A percentile compares a stretch with the other conserved stretches of the same genome.
These are phyloP conservation scores for Colletotrichum tropicicola DNA, from an alignment of 2,329 filamentous ascomycete species.

Conservation along the genomic window DNA sequence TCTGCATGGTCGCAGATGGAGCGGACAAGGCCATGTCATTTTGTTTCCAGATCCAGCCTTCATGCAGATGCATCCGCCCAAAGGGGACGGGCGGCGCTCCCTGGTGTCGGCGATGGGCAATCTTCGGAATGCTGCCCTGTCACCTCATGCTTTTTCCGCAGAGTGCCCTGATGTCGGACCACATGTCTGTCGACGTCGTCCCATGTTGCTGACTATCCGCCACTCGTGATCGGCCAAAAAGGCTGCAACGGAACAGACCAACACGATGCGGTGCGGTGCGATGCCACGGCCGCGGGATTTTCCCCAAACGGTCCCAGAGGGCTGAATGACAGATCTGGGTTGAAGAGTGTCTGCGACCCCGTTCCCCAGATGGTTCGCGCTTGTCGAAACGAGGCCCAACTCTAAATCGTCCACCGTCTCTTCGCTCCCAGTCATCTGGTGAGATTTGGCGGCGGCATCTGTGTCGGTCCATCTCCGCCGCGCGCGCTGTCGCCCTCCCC, in stretches of 20 bases:
- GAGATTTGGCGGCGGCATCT: conserved; percentile 1
- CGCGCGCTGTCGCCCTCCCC: not conserved
- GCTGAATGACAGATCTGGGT: conserved; percentile 13
- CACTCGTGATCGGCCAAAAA: conserved; percentile 22
- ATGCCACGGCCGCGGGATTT: not conserved
- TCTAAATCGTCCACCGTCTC: conserved; percentile 12
- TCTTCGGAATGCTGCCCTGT: not conserved
- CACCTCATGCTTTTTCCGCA: not conserved
- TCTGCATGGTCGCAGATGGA: conserved; percentile 1
- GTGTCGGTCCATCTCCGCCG: not conserved
- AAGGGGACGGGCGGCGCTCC: not conserved
- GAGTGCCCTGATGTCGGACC: conserved; percentile 20
- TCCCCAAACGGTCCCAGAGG: conserved; percentile 12
- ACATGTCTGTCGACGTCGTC: conserved; percentile 26
- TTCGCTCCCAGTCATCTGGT: not conserved
- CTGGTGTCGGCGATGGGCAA: not conserved
- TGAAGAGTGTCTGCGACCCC: conserved; percentile 1
- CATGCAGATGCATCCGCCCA: conserved; percentile 5
- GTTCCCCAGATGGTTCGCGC: conserved; percentile 19
- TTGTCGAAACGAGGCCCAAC: conserved; percentile 17
- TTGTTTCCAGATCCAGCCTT: conserved; percentile 11
- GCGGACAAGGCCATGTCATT: conserved; percentile 4
- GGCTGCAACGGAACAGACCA: not conserved
- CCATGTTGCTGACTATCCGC: conserved; percentile 4
- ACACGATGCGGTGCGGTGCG: not conserved